Evolutionary conservation across 176 grass and related monocot species (phyloP), one percentile per base, ranked within the genome.

Genomic region (Pontederia paniculata): DNA sequence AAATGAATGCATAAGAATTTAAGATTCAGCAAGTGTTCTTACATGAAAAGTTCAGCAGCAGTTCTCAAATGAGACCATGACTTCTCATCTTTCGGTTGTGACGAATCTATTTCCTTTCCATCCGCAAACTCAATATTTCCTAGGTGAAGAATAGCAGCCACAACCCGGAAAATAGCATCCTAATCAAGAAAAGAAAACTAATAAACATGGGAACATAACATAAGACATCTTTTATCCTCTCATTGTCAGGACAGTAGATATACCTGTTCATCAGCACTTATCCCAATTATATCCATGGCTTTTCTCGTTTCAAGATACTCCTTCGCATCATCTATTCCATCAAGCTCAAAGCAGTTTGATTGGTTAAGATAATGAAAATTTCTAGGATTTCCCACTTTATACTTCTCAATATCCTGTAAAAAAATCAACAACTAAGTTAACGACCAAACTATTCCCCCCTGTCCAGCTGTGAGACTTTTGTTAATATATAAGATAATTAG

Each of bases 131-230:
- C 76, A 18, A 95, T 63, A 78, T 95, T 95, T 66, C 90, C 90
- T 62, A 95, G 67, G 57, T 95, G 90, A 70, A 95, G 90, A 86
- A 95, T 89, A 64, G 85, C 85, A 62, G 85, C 90, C 57, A 95
- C 85, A 60, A 86, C 79, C 45, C 82, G 81, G 64, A 95, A 95
- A 73, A 95, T 95, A 58, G 73, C 84, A 82, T 95, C 90, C 90
- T 95, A 54, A 86, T 43, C 8, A 83, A 71, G 61, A 57, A 55
- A 81, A 42, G 6, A 56, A 10, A 50, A 44, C 23, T 9, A 74
- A 76, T 50, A 37, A 2, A 37, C 28, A 37, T 37, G 28, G 28
- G 7, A 37, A 37, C 28, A 37, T 37, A 37, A 37, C 28, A 37
- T 37, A n/a, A n/a, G n/a, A n/a, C n/a, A 37, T 37, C 28, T 0